Base-by-base conservation (phyloP, 352 stramenopile species). In the Phytopythium aichiense region DNA sequence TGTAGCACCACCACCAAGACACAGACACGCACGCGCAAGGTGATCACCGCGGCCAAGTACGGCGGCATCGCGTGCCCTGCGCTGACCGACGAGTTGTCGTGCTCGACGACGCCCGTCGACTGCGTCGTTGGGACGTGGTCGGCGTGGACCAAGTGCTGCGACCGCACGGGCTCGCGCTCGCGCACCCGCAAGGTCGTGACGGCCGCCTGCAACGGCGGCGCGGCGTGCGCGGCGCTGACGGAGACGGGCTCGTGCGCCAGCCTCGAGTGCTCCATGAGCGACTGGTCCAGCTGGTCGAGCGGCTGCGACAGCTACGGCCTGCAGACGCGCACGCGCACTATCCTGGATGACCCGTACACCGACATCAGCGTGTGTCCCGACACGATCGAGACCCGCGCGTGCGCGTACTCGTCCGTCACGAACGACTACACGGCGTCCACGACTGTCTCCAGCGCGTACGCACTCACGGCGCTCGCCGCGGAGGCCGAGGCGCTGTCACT, bases 61-160 rank as follows among this genome's bases (percentile, higher is more conserved):
- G 67, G 69, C 30, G 77, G 82, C 18, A 60, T 68, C 0, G 53
- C 71, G 20, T 89, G 79, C 46, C 79, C 76, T 2, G 63, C 60
- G 6, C 61, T 88, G 4, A 57, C 53, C 0, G 73, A 91, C 18
- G 65, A 56, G 13, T 58, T 69, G 7, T 60, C 74, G 18, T 91
- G 82, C 57, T 38, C 62, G 49, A 78, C 74, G 60, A 64, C 56
- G 9, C 67, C 72, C 0, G 65, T 80, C 2, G 64, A 81, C 53
- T 92, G 80, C 51, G 63, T 77, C 0, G 75, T 90, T 9, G 66
- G 58, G 13, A 66, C 65, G 23, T 90, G 70, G 72, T 77, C 71
- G 0, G 7, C 55, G 6, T 92, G 77, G 79, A 77, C 56, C 22
- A 73, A 71, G 22, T 92, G 83, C 38, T 58, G 75, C 33, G 66